These are phyloP conservation scores for Mortierella sp. DNA, from an alignment of 371 early-diverging fungal species.

Conservation along the genomic window DNA sequence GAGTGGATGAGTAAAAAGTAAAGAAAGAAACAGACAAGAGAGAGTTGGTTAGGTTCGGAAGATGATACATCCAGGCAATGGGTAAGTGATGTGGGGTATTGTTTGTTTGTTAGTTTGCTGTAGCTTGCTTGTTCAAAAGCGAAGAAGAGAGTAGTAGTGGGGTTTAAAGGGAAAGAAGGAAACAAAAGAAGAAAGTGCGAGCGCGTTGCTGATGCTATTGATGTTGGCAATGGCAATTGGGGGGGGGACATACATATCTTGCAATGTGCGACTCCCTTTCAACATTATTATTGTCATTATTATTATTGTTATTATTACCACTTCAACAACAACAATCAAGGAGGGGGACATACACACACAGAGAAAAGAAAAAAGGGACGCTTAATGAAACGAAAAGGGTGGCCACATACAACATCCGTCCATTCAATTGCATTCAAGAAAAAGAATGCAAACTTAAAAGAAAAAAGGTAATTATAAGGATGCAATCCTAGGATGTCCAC, in stretches of 20 bases:
- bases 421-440: conserved; percentile 8
- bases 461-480: background rate
- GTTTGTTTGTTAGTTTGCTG: background rate
- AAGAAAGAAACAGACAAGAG: background rate
- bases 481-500: background rate
- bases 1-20: background rate
- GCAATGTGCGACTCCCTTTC: background rate
- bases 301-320: background rate
- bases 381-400: conserved; percentile 35
- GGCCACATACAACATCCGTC: background rate
- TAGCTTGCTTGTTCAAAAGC: background rate
- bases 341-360: conserved; percentile 5
- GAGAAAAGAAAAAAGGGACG: conserved; percentile 14
- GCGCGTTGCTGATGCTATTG: background rate
- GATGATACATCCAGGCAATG: background rate
- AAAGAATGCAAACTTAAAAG: background rate
- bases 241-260: background rate
- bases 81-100: background rate
- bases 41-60: conserved; percentile 5
- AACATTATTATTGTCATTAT: background rate
- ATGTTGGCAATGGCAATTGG: background rate
- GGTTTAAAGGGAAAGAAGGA: background rate
- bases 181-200: background rate
- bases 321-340: background rate
- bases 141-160: background rate